phyloP scores from a whole-genome alignment of 371 early-diverging fungal species.

The Coelomomyces lativittatus region DNA sequence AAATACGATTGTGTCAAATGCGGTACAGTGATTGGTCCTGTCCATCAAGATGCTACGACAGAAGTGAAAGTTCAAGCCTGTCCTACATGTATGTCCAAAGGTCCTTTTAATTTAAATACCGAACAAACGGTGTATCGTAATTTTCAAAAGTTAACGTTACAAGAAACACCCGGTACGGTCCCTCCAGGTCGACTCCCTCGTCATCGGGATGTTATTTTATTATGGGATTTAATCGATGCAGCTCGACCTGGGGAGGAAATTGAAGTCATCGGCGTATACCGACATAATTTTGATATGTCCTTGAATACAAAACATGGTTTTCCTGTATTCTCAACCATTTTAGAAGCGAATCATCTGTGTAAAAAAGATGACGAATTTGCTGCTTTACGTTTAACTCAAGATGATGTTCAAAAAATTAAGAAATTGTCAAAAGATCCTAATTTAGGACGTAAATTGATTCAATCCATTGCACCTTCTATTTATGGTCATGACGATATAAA shows the following conservation, averaged over 20 bases:
- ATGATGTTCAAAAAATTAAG: conserved; percentile 71
- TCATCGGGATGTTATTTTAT: conserved; percentile 79
- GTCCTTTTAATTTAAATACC: conserved; percentile 78
- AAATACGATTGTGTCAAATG: conserved; percentile 95
- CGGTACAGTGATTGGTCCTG: conserved; percentile 82
- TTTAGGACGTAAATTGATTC: conserved; percentile 66
- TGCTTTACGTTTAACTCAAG: conserved; percentile 64
- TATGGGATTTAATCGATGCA: conserved; percentile 93
- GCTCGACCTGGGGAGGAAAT: conserved; percentile 97
- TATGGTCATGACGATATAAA: conserved; percentile 98
- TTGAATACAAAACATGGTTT: conserved; percentile 88
- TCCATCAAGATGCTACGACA: conserved; percentile 70
- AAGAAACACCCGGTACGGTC: conserved; percentile 95
- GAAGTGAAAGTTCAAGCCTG: conserved; percentile 79
- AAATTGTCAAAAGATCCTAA: conserved; percentile 57
- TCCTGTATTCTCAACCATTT: conserved; percentile 90
- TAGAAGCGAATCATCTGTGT: conserved; percentile 83
- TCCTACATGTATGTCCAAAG: conserved; percentile 79
- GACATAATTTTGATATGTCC: conserved; percentile 80
- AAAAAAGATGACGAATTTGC: conserved; percentile 77
- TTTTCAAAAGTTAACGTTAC: conserved; percentile 92
- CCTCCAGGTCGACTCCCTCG: conserved; percentile 95
- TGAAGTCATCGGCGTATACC: conserved; percentile 91
- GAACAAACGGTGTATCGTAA: conserved; percentile 95
- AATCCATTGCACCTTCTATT: conserved; percentile 95